Evolutionary conservation across 352 stramenopile genomes (phyloP), one percentile per base, ranked within the genome.

Genomic region (Elongisporangium anandrum): DNA sequence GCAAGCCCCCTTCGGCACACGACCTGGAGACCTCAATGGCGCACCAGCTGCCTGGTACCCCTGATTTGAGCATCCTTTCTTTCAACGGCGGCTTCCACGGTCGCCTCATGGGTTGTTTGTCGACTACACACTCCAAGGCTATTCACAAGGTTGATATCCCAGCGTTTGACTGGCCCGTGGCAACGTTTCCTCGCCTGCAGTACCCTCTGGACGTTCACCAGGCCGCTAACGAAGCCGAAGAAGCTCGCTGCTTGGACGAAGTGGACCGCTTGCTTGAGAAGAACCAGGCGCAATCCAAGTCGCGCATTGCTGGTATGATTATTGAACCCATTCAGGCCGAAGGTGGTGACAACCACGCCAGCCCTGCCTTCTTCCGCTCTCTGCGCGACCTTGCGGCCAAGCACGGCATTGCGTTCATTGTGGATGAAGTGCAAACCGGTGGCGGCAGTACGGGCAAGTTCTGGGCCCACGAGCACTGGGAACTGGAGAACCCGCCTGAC

Each of bases 131-230:
- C 70, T 94, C 85, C 6, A 94, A 94, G 56, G 75, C 85, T 2
- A 90, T 94, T 50, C 85, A 94, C 72, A 94, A 94, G 57, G 82
- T 94, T 16, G 85, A 94, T 52, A 88, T 94, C 49, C 82, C 85
- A 5, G 82, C 85, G 0, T 90, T 94, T 54, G 77, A 92, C 72
- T 94, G 85, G 85, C 85, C 85, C 4, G 73, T 90, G n/a, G 79
- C 81, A 4, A 72, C 85, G 10, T 94, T 94, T 54, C 85, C 85
- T 41, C 75, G 78, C 38, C 63, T 88, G 3, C 63, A 60, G 45
- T 92, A 94, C 65, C 85, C 85, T n/a, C 61, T 89, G 15, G 79
- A 89, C 19, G 63, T 50, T 17, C 71, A 92, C 61, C 56, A 77
- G 59, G 75, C 72, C 23, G 71, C 70, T 1, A 94, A 94, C 19